Base-by-base conservation (phyloP, 2,329 filamentous ascomycete species). In the Exophiala lecanii-corni region DNA sequence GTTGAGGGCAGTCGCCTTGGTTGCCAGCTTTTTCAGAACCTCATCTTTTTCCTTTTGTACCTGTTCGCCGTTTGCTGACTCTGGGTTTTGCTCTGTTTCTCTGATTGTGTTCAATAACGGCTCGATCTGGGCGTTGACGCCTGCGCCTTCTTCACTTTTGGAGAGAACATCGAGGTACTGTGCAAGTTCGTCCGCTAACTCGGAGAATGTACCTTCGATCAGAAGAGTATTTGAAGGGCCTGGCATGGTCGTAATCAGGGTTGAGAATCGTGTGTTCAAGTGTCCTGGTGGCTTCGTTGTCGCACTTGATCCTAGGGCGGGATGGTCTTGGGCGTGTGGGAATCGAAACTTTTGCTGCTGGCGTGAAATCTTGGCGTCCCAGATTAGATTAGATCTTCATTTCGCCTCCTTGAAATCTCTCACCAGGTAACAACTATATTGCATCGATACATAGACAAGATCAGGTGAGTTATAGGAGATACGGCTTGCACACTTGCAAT, bases 151-250 rank as follows among this genome's bases (percentile, higher is more conserved):
- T 51, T 78, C 75, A 58, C 70, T 74, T 55, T 86, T 84, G 61
- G 86, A 84, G 64, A 89, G 79, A 58, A 82, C 75, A 68, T 94
- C 88, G 65, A 98, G 76, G 71, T 94, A 96, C 60, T 89, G 85
- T 67, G 91, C 89, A 74, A 98, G 86, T 73, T 98, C 92, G 68
- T 86, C 82, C 61, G 86, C 82, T 63, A 96, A 82, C 73, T 97
- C 92, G 66, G 89, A 82, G 68, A 96, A 95, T 60, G 81, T 79
- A 67, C 92, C 92, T 75, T 98, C 92, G 68, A 98, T 80, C 58
- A 82, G 72, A 58, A 81, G 75, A 60, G 78, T 80, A 55, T 73
- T 81, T 47, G 75, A 71, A 51, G 77, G 72, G 57, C 71, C 75
- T 53, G 78, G 75, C 78, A 82, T 82, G 57, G 49, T 43, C 49